Evolutionary conservation across 1,284 basidiomycete species (phyloP).

Genomic region (Pholiota adiposa): DNA sequence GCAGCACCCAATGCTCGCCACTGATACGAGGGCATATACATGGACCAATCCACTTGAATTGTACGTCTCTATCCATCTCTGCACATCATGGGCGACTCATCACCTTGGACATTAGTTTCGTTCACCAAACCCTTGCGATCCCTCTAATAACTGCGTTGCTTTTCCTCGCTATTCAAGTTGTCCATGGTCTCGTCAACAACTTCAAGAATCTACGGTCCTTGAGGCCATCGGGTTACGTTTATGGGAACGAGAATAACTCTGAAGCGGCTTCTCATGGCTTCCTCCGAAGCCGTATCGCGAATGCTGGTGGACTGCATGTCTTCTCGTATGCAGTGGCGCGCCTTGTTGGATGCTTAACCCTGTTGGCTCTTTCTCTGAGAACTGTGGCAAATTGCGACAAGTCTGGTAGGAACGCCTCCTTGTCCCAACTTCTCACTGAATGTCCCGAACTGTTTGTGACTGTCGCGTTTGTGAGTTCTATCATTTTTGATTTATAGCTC

Average conservation of each 20-base stretch:
- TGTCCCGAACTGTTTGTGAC: background rate
- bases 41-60: background rate
- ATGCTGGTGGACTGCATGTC: conserved; percentile 5
- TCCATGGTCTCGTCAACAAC: background rate
- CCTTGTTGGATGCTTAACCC: conserved; percentile 4
- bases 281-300: background rate
- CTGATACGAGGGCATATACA: background rate
- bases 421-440: background rate
- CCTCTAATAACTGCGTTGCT: conserved; percentile 5
- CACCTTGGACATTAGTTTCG: background rate
- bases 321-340: conserved; percentile 4
- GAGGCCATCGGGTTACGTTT: background rate
- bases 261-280: background rate
- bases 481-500: background rate
- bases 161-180: conserved; percentile 6
- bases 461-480: conserved; percentile 4
- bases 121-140: conserved; percentile 8
- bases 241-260: background rate
- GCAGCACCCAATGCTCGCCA: background rate
- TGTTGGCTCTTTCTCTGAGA: background rate
- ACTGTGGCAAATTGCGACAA: background rate
- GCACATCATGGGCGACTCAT: background rate
- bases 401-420: background rate
- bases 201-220: background rate
- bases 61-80: background rate